phyloP scores from a whole-genome alignment of 176 grass and related monocot genomes.

The Carex cristatella region DNA sequence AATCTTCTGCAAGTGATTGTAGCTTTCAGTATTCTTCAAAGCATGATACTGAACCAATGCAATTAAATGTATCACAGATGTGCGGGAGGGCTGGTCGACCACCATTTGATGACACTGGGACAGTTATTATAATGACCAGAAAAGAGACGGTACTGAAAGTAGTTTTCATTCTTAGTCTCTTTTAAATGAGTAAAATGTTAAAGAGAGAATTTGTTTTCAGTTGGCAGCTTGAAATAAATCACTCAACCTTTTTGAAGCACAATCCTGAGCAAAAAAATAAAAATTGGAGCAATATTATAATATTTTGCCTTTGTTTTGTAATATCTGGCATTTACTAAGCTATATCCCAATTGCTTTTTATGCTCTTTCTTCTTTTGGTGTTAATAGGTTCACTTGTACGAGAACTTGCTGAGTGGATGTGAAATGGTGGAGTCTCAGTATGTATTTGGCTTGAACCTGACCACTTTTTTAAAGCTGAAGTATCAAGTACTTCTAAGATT shows the following conservation, averaged over 20 bases:
- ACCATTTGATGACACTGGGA: slow-evolving; percentile 97
- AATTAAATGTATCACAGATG: slow-evolving; percentile 49
- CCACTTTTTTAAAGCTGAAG: not conserved
- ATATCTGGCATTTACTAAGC: not conserved
- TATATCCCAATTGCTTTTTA: slow-evolving; percentile 19
- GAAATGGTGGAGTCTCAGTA: slow-evolving; percentile 99
- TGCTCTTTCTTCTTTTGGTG: not conserved
- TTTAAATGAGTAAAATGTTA: not conserved
- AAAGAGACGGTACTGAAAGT: slow-evolving; percentile 64
- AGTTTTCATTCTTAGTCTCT: not conserved
- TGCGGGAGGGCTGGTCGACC: slow-evolving; percentile 91
- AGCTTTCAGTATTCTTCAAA: not conserved
- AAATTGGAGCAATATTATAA: not conserved
- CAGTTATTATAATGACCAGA: slow-evolving; percentile 98
- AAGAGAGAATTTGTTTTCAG: not conserved
- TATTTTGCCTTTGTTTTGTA: not conserved
- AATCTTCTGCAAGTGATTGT: not conserved
- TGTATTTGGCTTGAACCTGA: slow-evolving; percentile 28
- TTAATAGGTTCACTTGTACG: slow-evolving; percentile 86
- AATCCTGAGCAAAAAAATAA: not conserved
- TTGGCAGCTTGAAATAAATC: not conserved
- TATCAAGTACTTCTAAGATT: not conserved
- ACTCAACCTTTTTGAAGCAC: not conserved
- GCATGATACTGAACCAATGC: not conserved
- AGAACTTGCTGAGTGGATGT: slow-evolving; percentile 87